phyloP scores from a whole-genome alignment of 2,329 filamentous ascomycete genomes.

The Ophiosphaerella narmari region DNA sequence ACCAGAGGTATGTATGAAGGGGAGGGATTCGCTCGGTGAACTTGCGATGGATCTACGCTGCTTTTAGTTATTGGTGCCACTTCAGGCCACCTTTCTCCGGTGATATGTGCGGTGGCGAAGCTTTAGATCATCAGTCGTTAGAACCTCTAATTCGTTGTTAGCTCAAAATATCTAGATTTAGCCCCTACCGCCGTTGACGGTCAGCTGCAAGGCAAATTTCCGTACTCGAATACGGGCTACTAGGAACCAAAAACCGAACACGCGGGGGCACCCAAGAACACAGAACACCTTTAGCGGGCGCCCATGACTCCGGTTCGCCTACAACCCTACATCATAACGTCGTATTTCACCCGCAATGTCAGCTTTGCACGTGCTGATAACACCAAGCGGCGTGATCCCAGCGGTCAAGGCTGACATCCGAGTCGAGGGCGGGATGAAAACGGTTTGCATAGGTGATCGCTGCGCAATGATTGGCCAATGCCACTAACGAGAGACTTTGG shows the following conservation, averaged over 20 bases:
- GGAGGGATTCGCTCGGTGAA: no score
- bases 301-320: not conserved
- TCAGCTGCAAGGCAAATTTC: conserved; percentile 8
- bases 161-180: not conserved
- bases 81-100: no score
- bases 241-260: conserved; percentile 9
- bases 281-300: conserved; percentile 5
- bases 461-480: conserved; percentile 11
- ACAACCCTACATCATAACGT: conserved; percentile 1
- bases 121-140: not conserved
- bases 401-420: not conserved
- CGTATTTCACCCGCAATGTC: conserved; percentile 3
- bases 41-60: no score
- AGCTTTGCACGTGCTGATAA: conserved; percentile 2
- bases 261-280: conserved; percentile 10
- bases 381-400: not conserved
- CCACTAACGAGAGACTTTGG: conserved; percentile 6
- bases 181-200: not conserved
- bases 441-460: not conserved
- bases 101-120: no score
- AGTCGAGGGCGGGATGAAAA: conserved; percentile 5
- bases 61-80: no score
- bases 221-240: conserved; percentile 1
- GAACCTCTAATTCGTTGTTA: not conserved
- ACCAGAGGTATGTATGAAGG: no score